Base-by-base conservation (phyloP, 352 stramenopile species). In the Phytophthora quininea region DNA sequence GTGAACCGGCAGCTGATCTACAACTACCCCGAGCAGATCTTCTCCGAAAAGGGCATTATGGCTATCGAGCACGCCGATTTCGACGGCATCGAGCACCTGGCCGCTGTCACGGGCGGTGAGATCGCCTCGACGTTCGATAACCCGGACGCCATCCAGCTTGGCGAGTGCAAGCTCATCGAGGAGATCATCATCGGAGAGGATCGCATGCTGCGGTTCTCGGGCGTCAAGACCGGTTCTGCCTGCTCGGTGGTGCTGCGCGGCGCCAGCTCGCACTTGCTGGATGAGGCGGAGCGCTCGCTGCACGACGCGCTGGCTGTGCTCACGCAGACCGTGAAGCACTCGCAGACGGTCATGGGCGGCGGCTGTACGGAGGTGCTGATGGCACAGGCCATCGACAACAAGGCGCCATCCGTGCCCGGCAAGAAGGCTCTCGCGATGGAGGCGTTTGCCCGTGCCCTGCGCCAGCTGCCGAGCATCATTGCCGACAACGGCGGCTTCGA, bases 1-100 rank as follows among this genome's bases (percentile, higher is more conserved):
- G 98, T 99, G 67, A 99, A 99, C 80, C 88, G 97, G 49, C 98
- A 99, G 82, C 84, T 99, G 50, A 99, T 99, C 79, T 99, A 99
- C 90, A 99, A 99, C 75, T 99, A 98, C 78, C 97, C 98, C 0
- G 97, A 99, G 79, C 89, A 97, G 58, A 97, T 99, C 63, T 99
- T 99, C 74, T 97, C 98, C 14, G 93, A 99, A 48, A 93, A 96
- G 58, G 96, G 96, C n/a, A 95, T 99, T 56, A 99, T 99, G 93
- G 95, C 95, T 35, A 99, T 99, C 71, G 98, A 99, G 80, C 98
- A 99, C 86, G 98, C 98, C 24, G 98, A 99, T 80, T 99, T 99
- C 83, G 98, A 99, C 68, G 98, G 98, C 45, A 98, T 99, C 58
- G 98, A 99, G 76, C 92, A 97, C 50, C 84, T 99, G 33, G 95